Base-by-base conservation (phyloP, 805 yeast genomes). In the Wickerhamomyces sydowiorum region DNA sequence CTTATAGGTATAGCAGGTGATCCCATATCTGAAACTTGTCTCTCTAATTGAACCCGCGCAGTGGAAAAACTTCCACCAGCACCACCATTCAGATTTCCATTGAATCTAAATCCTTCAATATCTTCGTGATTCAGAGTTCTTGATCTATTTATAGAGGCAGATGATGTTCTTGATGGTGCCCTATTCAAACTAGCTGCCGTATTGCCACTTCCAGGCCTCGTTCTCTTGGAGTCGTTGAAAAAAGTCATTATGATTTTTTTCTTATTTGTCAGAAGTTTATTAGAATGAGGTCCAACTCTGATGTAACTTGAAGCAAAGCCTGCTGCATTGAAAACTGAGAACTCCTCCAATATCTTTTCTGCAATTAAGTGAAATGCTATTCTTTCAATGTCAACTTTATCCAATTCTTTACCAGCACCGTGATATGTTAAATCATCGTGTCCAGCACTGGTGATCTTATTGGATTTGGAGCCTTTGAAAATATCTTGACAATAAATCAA, bases 301-400 rank as follows among this genome's bases (percentile, higher is more conserved):
- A 90, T 74, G 54, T 91, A 91, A 40, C 85, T 83, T 2, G 84
- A 67, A 0, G 95, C 85, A 66, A 82, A 90, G 0, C 96, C 95
- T n/a, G 78, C 74, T 18, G 74, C 78, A 51, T 80, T 86, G 70
- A 80, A 76, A 6, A 82, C 67, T 2, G 88, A 75, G 53, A 80
- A 83, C 57, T 90, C 97, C 44, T 71, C 72, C 28, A 93, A 60
- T 13, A 80, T 72, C 20, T 77, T 75, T 43, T 79, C 78, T 10
- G 85, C 75, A 22, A 87, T 72, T 44, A 93, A 64, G 49, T 82
- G 82, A 59, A 87, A 89, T 48, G 90, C 84, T 7, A 93, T 76
- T 47, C 98, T 69, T 60, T 90, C 96, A 24, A 86, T 71, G 28
- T 82, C 87, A 2, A 79, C 75, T 47, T 80, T 80, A n/a, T 76